Base-by-base conservation (phyloP, 352 stramenopile genomes). In the Pythium apleroticum region DNA sequence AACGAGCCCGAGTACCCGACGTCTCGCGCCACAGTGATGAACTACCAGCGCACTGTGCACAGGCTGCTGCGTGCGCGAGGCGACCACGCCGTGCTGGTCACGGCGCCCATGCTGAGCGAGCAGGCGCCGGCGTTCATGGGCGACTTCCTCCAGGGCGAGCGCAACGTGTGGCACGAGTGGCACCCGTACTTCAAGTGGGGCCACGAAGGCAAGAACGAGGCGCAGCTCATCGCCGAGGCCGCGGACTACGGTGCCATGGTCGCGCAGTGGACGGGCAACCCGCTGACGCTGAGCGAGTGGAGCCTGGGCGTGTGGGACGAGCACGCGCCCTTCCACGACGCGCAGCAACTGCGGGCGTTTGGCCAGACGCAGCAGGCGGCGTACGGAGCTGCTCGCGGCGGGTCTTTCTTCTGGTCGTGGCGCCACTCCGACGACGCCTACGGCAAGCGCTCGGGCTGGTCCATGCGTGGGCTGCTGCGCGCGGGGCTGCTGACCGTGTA, bases 101-200 rank as follows among this genome's bases (percentile, higher is more conserved):
- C 61, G 8, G 55, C 60, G 53, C 72, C 72, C 5, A 53, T 67
- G 37, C 39, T 76, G 30, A 61, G 43, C 35, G 54, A 63, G 24
- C 68, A 74, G 49, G 46, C 33, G 15, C 63, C 68, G 24, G 48
- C 35, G 15, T 71, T 68, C 37, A 66, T 73, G 60, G 8, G 24
- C 4, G 58, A 65, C 25, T 63, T 70, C 30, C 35, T 66, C 4
- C 27, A 57, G 7, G 66, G 48, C 28, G 60, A 52, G 35, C 49
- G 17, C 17, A 65, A 78, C 62, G 65, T 78, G 20, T 78, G 71
- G 74, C 31, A 65, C 53, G 74, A 77, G 31, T 81, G 74, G 74
- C 74, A 81, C 57, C 71, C 74, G 53, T 81, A 78, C 52, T 72
- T 75, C 33, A 74, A 68, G 35, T 78, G 69, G 65, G 74, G 74